Base-by-base conservation (phyloP, 2,329 filamentous ascomycete species). In the Raffaelea ambrosiae region DNA sequence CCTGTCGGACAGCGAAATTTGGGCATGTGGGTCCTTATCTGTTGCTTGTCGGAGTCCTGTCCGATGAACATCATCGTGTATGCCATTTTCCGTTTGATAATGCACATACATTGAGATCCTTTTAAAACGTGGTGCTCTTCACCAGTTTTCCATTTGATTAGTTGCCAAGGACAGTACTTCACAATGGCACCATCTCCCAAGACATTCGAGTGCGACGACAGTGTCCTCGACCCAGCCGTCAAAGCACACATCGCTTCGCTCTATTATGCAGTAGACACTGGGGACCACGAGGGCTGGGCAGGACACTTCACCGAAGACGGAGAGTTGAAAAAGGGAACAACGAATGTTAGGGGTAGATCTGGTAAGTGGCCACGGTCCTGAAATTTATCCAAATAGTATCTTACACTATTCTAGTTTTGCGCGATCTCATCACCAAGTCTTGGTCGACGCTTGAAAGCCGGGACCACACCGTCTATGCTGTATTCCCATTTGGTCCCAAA, bases 241-340 rank as follows among this genome's bases (percentile, higher is more conserved):
- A 53, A 53, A 38, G 36, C 46, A 8, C 46, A 53, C 31, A 48
- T 53, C 13, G 48, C 48, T 2, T 44, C 46, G 14, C 41, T 53
- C 19, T 51, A 53, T 29, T 11, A n/a, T n/a, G 46, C 48, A n/a
- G 51, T 53, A 7, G 51, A 53, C 19, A 43, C 13, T 23, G 38
- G 39, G 18, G 51, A 51, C 10, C 46, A 36, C 31, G 22, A 41
- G 4, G 40, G 14, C 21, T 53, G 51, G 51, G 46, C 22, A 3
- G 21, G 18, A 7, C 48, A 53, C 43, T 53, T 53, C 18, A 45
- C 51, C 13, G 51, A 53, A 38, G 46, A 53, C 33, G 51, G 43
- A 39, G 33, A 35, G 11, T 45, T 49, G 14, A 53, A 53, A n/a
- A 53, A 53, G 29, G 51, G 48, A n/a, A 46, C 46, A 26, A 51